Conservation (phyloP, 306 rosid species). For the Quercus robur region DNA sequence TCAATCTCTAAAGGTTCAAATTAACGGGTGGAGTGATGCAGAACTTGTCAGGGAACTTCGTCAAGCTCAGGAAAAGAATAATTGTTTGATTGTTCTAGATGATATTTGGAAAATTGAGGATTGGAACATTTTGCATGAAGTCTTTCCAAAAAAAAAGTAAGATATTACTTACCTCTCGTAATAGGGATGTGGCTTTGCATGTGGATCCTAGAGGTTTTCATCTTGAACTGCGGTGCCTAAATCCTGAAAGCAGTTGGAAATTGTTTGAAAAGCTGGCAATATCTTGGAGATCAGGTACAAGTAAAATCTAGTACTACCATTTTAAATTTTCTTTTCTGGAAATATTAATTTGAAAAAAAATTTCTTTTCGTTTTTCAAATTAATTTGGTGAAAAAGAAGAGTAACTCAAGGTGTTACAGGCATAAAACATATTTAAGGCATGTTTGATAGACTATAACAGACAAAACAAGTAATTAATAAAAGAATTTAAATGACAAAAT, state of each 20-base stretch:
- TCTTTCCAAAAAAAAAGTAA: neutral
- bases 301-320: too few relatives aligned
- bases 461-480: fast-evolving
- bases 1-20: neutral
- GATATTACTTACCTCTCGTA: neutral
- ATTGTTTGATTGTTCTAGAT: neutral
- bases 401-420: too few relatives aligned
- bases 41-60: neutral
- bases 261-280: neutral
- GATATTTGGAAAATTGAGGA: neutral
- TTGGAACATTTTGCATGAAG: neutral
- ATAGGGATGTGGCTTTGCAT: neutral
- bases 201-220: neutral
- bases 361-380: too few relatives aligned
- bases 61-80: too few relatives aligned
- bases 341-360: neutral
- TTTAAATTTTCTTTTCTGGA: neutral
- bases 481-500: too few relatives aligned
- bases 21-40: fast-evolving
- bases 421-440: too few relatives aligned
- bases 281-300: neutral
- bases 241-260: neutral
- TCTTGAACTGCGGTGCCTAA: neutral
- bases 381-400: too few relatives aligned
- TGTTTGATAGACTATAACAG: too few relatives aligned